A percentile compares a stretch with the other conserved stretches of the same genome.
Evolutionary conservation across 1,139 yeast species (phyloP).

Genomic region (Pichia sp.): DNA sequence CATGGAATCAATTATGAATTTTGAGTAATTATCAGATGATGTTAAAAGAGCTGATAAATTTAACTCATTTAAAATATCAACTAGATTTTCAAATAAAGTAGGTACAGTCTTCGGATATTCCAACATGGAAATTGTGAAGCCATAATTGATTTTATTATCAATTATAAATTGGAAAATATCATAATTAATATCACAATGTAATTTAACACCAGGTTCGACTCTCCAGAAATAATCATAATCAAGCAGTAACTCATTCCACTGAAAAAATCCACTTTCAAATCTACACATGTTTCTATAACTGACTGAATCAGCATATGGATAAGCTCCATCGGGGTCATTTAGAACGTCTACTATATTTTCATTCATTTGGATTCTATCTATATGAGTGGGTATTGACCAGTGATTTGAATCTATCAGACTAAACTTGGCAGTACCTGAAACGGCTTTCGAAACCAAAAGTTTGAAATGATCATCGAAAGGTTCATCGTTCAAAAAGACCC

Average conservation of each 20-base stretch:
- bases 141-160: slow-evolving; percentile 41
- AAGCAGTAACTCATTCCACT: slow-evolving; percentile 39
- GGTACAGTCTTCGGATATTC: slow-evolving; percentile 48
- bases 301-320: slow-evolving; percentile 42
- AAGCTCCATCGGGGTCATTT: slow-evolving; percentile 27
- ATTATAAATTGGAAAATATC: slow-evolving; percentile 48
- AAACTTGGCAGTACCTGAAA: slow-evolving; percentile 58
- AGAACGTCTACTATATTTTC: slow-evolving; percentile 38
- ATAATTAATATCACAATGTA: slow-evolving; percentile 49
- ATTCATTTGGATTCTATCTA: slow-evolving; percentile 51
- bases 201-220: slow-evolving; percentile 53
- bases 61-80: slow-evolving; percentile 22
- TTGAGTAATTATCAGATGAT: slow-evolving; percentile 37
- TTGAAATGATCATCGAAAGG: slow-evolving; percentile 47
- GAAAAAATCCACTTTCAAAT: slow-evolving; percentile 63
- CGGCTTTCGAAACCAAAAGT: slow-evolving; percentile 35
- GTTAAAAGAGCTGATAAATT: slow-evolving; percentile 11
- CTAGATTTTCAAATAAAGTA: slow-evolving; percentile 37
- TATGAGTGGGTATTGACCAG: slow-evolving; percentile 66
- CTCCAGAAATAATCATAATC: slow-evolving; percentile 49
- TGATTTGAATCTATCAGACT: slow-evolving; percentile 55
- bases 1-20: slow-evolving; percentile 42
- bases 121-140: slow-evolving; percentile 47
- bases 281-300: slow-evolving; percentile 77
- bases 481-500: slow-evolving; percentile 56